phyloP scores from a whole-genome alignment of 2,329 filamentous ascomycete species.

The Neopestalotiopsis clavispora region DNA sequence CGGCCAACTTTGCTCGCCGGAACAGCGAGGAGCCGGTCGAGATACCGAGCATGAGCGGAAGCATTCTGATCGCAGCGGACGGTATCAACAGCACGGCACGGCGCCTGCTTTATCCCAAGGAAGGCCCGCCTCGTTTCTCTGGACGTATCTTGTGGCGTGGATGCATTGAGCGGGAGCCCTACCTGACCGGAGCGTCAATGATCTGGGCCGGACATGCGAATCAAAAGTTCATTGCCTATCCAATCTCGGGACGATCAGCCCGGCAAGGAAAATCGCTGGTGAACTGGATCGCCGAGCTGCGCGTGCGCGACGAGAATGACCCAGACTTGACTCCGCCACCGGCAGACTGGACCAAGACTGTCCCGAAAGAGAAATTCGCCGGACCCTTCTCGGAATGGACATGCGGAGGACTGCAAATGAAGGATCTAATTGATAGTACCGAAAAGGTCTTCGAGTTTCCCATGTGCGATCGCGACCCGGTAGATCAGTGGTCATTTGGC shows the following conservation, averaged over 20 bases:
- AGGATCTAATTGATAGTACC: conserved; percentile 45
- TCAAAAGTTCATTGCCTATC: conserved; percentile 53
- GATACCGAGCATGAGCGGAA: conserved; percentile 35
- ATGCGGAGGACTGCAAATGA: conserved; percentile 46
- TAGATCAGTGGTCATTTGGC: conserved; percentile 15
- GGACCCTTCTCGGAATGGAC: conserved; percentile 45
- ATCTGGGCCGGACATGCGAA: conserved; percentile 51
- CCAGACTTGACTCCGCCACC: conserved; percentile 47
- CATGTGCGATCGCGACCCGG: conserved; percentile 45
- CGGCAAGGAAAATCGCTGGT: conserved; percentile 43
- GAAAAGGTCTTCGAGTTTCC: conserved; percentile 50
- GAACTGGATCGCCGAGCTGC: conserved; percentile 52
- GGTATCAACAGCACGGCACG: conserved; percentile 50
- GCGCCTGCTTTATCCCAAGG: conserved; percentile 44
- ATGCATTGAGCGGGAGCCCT: conserved; percentile 43
- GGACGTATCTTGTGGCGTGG: conserved; percentile 52
- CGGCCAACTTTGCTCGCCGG: conserved; percentile 40
- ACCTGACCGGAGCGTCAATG: conserved; percentile 48
- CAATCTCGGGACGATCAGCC: conserved; percentile 42
- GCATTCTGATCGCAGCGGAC: conserved; percentile 46
- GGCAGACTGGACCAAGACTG: conserved; percentile 47
- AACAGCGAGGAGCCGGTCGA: conserved; percentile 31
- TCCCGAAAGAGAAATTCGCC: conserved; percentile 44
- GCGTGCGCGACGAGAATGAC: conserved; percentile 45
- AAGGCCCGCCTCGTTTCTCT: conserved; percentile 49